phyloP scores from a whole-genome alignment of 2,329 filamentous ascomycete genomes.

The Tolypocladium amazonense region DNA sequence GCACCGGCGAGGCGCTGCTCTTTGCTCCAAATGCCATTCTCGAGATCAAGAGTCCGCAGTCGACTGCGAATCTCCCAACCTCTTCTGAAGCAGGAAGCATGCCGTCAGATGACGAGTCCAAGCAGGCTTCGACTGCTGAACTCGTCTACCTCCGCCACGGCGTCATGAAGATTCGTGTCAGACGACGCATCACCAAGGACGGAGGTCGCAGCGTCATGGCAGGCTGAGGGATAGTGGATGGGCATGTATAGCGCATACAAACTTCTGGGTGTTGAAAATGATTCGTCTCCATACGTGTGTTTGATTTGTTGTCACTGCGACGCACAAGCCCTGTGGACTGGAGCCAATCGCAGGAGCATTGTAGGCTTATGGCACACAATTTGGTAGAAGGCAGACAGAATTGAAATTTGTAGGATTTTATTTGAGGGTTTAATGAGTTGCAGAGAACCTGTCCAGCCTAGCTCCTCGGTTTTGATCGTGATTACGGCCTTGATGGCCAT shows the following conservation, averaged over 20 bases:
- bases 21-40: slow-evolving; percentile 34
- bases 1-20: slow-evolving; percentile 33
- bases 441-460: not conserved
- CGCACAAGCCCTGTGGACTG: too few species aligned
- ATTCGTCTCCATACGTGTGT: too few species aligned
- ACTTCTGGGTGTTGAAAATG: too few species aligned
- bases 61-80: too few species aligned
- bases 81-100: not conserved
- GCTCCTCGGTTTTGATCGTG: too few species aligned
- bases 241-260: not conserved
- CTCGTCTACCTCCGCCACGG: slow-evolving; percentile 20
- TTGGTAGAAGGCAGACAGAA: too few species aligned
- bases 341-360: too few species aligned
- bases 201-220: slow-evolving; percentile 36
- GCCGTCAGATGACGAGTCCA: not conserved
- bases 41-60: not conserved
- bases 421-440: too few species aligned
- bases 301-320: too few species aligned
- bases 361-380: too few species aligned
- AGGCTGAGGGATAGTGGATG: slow-evolving; percentile 2
- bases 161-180: slow-evolving; percentile 28
- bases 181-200: slow-evolving; percentile 31
- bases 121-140: not conserved
- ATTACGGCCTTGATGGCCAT: too few species aligned
- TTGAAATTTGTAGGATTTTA: not conserved